Conservation (phyloP, 1,139 yeast species). For the Yamadazyma dendronema region DNA sequence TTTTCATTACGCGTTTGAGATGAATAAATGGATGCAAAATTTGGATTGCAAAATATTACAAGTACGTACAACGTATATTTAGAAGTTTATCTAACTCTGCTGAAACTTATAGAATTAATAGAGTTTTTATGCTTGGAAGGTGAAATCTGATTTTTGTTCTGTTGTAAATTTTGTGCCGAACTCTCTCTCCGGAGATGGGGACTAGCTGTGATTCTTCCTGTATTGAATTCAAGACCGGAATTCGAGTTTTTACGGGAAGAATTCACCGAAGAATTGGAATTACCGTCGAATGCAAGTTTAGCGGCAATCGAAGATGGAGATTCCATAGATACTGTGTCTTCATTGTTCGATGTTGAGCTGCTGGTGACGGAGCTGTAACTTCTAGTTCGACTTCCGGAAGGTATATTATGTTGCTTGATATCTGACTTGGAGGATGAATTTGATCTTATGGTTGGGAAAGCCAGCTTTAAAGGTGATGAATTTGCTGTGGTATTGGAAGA, state of each 20-base stretch:
- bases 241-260: constrained; percentile 9
- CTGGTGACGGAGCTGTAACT: constrained; percentile 2
- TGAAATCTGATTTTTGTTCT: constrained; percentile 3
- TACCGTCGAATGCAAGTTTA: constrained; percentile 28
- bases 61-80: neutral
- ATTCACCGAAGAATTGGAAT: constrained; percentile 13
- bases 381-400: neutral
- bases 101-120: constrained; percentile 27
- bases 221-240: constrained; percentile 6
- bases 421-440: constrained; percentile 6
- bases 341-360: constrained; percentile 1
- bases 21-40: neutral
- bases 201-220: neutral
- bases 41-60: neutral
- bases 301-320: constrained; percentile 35
- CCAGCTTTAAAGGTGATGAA: constrained; percentile 14
- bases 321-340: constrained; percentile 8
- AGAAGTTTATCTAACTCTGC: constrained; percentile 31
- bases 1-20: neutral
- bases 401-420: neutral
- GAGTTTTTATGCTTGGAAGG: constrained; percentile 16
- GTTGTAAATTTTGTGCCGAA: neutral
- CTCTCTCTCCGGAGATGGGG: neutral
- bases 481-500: constrained; percentile 9
- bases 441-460: constrained; percentile 10